A percentile compares a stretch with the other conserved stretches of the same genome.
Conservation (phyloP, 208 protist genomes). For the Leishmania guyanensis region DNA sequence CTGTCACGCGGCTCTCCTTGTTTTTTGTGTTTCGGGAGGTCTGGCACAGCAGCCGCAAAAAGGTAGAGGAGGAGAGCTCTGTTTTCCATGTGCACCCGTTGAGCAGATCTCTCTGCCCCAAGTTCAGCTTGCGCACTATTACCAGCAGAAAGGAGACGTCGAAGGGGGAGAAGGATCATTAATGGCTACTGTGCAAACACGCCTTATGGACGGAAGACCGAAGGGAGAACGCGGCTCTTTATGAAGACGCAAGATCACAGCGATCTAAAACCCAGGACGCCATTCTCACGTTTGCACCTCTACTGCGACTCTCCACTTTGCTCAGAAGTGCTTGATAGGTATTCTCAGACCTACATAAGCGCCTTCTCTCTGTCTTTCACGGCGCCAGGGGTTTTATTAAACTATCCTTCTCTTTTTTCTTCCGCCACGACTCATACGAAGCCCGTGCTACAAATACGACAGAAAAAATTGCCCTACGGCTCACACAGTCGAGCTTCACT, state of each 20-base stretch:
- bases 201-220: not conserved
- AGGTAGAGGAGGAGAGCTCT: not conserved
- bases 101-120: not conserved
- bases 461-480: not conserved
- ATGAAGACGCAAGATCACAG: not conserved
- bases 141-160: not conserved
- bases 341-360: not conserved
- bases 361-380: not conserved
- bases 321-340: not conserved
- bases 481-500: constrained; percentile 1
- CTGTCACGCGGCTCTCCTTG: not conserved
- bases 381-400: not conserved
- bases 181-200: not conserved
- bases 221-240: not conserved
- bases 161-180: not conserved
- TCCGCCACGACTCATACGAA: not conserved
- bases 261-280: not conserved
- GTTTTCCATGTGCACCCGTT: not conserved
- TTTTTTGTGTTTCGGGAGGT: not conserved
- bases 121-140: not conserved
- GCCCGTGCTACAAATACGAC: not conserved
- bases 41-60: not conserved
- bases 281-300: not conserved
- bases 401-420: not conserved
- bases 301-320: not conserved